Conservation (phyloP, 805 yeast genomes). For the Candida quercuum region DNA sequence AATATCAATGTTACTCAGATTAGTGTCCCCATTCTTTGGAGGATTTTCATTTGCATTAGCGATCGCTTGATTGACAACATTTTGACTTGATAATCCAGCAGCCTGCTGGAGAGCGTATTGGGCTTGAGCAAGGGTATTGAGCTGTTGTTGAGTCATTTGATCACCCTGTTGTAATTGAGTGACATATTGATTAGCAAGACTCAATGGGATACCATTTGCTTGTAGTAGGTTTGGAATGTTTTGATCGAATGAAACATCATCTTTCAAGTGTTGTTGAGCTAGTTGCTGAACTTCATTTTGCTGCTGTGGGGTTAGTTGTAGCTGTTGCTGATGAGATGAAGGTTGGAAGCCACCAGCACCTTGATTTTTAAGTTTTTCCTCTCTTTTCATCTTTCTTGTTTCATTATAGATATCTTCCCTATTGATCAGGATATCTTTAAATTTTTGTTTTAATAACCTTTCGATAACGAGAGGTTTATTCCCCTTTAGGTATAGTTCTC, state of each 20-base stretch:
- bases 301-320: constrained; percentile 6
- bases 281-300: constrained; percentile 4
- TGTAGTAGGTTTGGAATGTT: constrained; percentile 23
- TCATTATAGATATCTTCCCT: constrained; percentile 27
- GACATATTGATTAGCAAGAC: constrained; percentile 1
- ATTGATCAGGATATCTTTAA: constrained; percentile 23
- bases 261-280: constrained; percentile 9
- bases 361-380: constrained; percentile 21
- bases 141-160: constrained; percentile 3
- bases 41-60: constrained; percentile 22
- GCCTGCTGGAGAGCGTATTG: constrained; percentile 4
- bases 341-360: constrained; percentile 2
- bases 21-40: constrained; percentile 13
- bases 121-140: not conserved
- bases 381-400: constrained; percentile 28
- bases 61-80: constrained; percentile 21
- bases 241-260: constrained; percentile 20
- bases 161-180: constrained; percentile 5
- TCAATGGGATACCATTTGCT: constrained; percentile 4
- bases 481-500: constrained; percentile 25
- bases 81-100: constrained; percentile 8
- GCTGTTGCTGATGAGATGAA: constrained; percentile 8
- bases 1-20: constrained; percentile 23
- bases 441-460: constrained; percentile 19
- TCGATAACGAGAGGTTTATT: constrained; percentile 25